Percentiles rank a stretch among this genome's conserved stretches.
These are phyloP conservation scores for Ampelomyces quisqualis DNA, from an alignment of 2,329 filamentous ascomycete species.

Conservation along the genomic window DNA sequence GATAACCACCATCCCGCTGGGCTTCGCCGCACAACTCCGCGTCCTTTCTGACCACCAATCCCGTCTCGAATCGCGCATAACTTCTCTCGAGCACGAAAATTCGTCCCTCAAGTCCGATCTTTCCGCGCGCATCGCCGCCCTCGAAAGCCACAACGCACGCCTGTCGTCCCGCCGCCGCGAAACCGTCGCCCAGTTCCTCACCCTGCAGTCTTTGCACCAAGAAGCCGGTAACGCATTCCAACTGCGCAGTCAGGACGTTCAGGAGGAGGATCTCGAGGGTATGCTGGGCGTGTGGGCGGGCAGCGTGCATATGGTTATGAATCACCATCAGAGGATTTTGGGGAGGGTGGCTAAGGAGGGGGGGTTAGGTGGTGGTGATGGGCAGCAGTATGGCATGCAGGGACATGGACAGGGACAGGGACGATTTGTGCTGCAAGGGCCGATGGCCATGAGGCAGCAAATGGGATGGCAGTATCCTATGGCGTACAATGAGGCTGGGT, in stretches of 20 bases:
- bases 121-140: slow-evolving; percentile 7
- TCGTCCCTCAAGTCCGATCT: slow-evolving; percentile 4
- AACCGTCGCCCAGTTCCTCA: slow-evolving; percentile 17
- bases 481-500: slow-evolving; percentile 9
- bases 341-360: too few relatives aligned
- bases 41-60: slow-evolving; percentile 13
- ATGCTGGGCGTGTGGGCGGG: slow-evolving; percentile 16
- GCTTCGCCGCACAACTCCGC: slow-evolving; percentile 18
- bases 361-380: too few relatives aligned
- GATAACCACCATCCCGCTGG: slow-evolving; percentile 11
- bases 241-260: slow-evolving; percentile 15
- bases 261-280: slow-evolving; percentile 22
- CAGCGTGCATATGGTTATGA: slow-evolving; percentile 15
- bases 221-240: slow-evolving; percentile 23
- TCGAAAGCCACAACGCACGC: slow-evolving; percentile 12
- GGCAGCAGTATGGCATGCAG: too few relatives aligned
- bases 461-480: slow-evolving; percentile 9
- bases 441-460: neutral
- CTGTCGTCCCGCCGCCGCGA: slow-evolving; percentile 17
- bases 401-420: too few relatives aligned
- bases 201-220: slow-evolving; percentile 18
- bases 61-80: slow-evolving; percentile 10
- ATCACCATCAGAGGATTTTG: slow-evolving; percentile 17
- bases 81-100: slow-evolving; percentile 15
- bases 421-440: neutral